Evolutionary conservation across 768 basidiomycete species (phyloP).

Genomic region (Vishniacozyma victoriae): DNA sequence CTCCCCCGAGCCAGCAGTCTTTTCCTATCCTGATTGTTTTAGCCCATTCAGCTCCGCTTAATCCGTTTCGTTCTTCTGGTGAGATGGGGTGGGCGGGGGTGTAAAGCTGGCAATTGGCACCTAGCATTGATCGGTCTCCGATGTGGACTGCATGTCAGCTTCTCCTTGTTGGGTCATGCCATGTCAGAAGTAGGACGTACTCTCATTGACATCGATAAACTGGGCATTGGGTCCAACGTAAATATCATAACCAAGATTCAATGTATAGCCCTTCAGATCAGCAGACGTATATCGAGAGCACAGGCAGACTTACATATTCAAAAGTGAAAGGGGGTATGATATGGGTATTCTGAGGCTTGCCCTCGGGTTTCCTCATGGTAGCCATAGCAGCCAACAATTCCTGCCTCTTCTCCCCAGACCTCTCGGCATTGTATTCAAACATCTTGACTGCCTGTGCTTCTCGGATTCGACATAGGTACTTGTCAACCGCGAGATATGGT

Average conservation of each 20-base stretch:
- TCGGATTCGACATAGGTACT: conserved; percentile 15
- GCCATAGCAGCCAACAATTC: conserved; percentile 9
- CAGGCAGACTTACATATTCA: conserved; percentile 35
- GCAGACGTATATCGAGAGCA: background rate
- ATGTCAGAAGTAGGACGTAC: conserved; percentile 18
- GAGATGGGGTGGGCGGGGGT: conserved; percentile 35
- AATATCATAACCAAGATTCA: conserved; percentile 28
- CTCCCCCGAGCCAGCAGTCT: conserved; percentile 48
- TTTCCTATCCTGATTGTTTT: conserved; percentile 43
- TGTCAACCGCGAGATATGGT: conserved; percentile 24
- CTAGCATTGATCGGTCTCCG: conserved; percentile 42
- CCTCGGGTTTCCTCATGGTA: conserved; percentile 3
- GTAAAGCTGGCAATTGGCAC: conserved; percentile 39
- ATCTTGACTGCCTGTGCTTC: conserved; percentile 12
- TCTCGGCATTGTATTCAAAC: conserved; percentile 19
- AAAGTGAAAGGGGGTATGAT: conserved; percentile 29
- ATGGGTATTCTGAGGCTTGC: conserved; percentile 8
- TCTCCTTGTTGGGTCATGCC: background rate
- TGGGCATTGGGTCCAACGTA: conserved; percentile 34
- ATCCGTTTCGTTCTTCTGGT: conserved; percentile 41
- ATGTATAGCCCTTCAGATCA: conserved; percentile 25
- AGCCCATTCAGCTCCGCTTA: conserved; percentile 40
- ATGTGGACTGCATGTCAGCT: conserved; percentile 26
- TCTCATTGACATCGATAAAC: conserved; percentile 34
- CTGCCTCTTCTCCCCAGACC: conserved; percentile 15